These are phyloP conservation scores for Cordyceps pruinosa DNA, from an alignment of 2,329 filamentous ascomycete genomes.

Conservation along the genomic window DNA sequence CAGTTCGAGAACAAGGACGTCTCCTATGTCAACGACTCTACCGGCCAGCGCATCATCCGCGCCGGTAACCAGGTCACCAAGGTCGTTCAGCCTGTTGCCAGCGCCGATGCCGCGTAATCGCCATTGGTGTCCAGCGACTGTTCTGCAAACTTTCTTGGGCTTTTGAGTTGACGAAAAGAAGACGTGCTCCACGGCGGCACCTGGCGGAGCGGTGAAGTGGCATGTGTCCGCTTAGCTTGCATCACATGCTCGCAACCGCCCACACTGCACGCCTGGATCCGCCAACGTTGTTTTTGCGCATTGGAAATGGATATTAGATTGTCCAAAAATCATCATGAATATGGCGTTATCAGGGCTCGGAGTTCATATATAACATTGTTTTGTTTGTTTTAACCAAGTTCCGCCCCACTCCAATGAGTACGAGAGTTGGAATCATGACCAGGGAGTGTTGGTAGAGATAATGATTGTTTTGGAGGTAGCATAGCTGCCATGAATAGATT, in stretches of 20 bases:
- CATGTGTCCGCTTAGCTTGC: not conserved
- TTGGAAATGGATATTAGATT: conserved; percentile 6
- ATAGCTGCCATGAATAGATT: conserved; percentile 6
- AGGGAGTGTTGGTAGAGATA: not conserved
- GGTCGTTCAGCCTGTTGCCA: conserved; percentile 69
- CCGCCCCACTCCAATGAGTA: not conserved
- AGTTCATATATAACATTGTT: not conserved
- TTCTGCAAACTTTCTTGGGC: not conserved
- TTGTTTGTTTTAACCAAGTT: conserved; percentile 1
- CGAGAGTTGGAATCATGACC: not conserved
- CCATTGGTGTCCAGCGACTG: not conserved
- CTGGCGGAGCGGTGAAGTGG: not conserved
- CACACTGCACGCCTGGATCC: not conserved
- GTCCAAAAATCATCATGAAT: conserved; percentile 8
- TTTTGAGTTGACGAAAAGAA: not conserved
- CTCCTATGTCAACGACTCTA: conserved; percentile 70
- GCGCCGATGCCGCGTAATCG: conserved; percentile 70
- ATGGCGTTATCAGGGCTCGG: conserved; percentile 7
- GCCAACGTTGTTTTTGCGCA: not conserved
- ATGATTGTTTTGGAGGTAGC: not conserved
- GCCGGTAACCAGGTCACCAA: conserved; percentile 83
- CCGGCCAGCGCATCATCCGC: conserved; percentile 75
- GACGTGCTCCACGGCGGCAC: not conserved
- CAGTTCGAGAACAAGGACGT: conserved; percentile 80
- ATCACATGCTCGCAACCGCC: not conserved